These are phyloP conservation scores for Petunia secreta DNA, from an alignment of 257 asterid species.

Conservation along the genomic window DNA sequence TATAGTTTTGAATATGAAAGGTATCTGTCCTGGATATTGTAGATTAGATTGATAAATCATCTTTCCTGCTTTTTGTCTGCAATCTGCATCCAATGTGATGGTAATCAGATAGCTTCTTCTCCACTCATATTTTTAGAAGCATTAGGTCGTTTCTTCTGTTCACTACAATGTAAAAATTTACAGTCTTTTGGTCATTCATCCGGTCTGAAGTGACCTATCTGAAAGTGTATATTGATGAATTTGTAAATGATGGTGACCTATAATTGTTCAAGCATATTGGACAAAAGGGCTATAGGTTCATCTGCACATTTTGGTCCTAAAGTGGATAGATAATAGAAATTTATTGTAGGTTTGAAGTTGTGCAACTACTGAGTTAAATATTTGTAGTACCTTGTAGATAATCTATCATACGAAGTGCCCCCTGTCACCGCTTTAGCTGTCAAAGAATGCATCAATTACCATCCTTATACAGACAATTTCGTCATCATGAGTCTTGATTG, in stretches of 20 bases:
- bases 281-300: slow-evolving; percentile 16
- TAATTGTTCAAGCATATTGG: background rate
- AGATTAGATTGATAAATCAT: background rate
- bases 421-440: background rate
- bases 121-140: background rate
- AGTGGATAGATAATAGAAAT: background rate
- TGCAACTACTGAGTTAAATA: background rate
- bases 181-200: background rate
- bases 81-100: slow-evolving; percentile 20
- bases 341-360: background rate
- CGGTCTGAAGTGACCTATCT: background rate
- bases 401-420: background rate
- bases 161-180: background rate
- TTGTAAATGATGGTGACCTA: background rate
- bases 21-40: background rate
- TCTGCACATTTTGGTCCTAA: background rate
- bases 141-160: background rate
- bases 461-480: background rate
- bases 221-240: slow-evolving; percentile 1
- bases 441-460: background rate
- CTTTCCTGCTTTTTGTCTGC: background rate
- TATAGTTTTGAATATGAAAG: background rate
- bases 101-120: background rate
- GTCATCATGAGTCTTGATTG: background rate
- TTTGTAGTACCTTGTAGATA: background rate